Base-by-base conservation (phyloP, 805 yeast genomes). In the Diddensiella transvaalensis region DNA sequence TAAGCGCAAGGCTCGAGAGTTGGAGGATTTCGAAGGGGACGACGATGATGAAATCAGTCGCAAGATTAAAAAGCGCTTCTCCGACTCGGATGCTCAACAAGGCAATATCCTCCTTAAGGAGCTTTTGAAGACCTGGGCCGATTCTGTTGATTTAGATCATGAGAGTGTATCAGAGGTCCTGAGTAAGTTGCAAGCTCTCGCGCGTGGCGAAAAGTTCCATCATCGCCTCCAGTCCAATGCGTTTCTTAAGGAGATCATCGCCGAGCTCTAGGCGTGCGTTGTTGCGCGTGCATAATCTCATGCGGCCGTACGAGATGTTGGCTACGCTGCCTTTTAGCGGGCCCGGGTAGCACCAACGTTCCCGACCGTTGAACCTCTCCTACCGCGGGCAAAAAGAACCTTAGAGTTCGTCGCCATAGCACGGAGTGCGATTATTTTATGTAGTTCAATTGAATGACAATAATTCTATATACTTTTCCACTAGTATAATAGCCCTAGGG, bases 1-100 rank as follows among this genome's bases (percentile, higher is more conserved):
- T 5, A 93, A 91, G 62, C 78, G 98, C 52, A 91, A 91, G 65
- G 95, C 97, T 0, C 72, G 77, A 3, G 98, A 93, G 61, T 73
- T 93, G 45, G 96, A 87, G 64, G 86, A 80, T 49, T 72, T 75
- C 35, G 73, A 69, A 5, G 64, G 67, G 50, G 68, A 71, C 49
- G 62, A 69, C 41, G 62, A 60, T 21, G 70, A 55, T 4, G 58
- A 55, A 6, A 67, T 64, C 10, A 67, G 50, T 55, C 60, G 66
- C 47, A 77, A 80, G 60, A 45, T 39, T 2, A 67, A 68, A 52
- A 65, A 76, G 10, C 75, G 78, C 58, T 79, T 83, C 58, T 56
- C 73, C 2, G 67, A 70, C 26, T 76, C 74, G 3, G 84, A 84
- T 47, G 68, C 82, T 38, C 58, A 70, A 2, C 60, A 64, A 3